These are phyloP conservation scores for Nemania diffusa DNA, from an alignment of 2,329 filamentous ascomycete genomes.

Conservation along the genomic window DNA sequence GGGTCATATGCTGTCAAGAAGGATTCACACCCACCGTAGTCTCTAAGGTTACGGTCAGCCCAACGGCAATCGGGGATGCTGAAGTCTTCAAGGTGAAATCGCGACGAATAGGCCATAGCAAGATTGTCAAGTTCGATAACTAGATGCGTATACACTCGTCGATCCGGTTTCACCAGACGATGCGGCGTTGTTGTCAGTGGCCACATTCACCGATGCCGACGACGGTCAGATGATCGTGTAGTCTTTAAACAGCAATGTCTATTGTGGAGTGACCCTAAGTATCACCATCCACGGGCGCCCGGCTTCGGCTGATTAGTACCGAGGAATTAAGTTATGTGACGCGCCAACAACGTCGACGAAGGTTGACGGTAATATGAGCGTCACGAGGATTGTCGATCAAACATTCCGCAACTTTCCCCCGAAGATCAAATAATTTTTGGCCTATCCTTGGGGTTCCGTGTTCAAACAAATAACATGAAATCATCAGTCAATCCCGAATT, in stretches of 20 bases:
- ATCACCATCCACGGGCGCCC: conserved; percentile 63
- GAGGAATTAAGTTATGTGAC: conserved; percentile 41
- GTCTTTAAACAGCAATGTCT: conserved; percentile 53
- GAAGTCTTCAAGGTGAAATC: neutral
- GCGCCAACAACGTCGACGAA: conserved; percentile 53
- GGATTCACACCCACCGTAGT: neutral
- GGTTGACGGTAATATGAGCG: conserved; percentile 63
- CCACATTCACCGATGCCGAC: conserved; percentile 50
- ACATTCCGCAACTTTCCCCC: conserved; percentile 56
- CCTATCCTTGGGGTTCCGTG: neutral
- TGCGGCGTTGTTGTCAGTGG: neutral
- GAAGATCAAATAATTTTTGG: neutral
- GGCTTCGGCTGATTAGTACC: conserved; percentile 56
- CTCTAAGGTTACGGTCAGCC: neutral
- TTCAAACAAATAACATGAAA: neutral
- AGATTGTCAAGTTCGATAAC: neutral
- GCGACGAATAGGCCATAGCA: neutral
- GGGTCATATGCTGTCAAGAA: neutral
- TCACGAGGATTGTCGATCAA: conserved; percentile 66
- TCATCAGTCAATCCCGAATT: neutral
- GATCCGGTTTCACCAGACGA: neutral
- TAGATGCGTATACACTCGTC: neutral
- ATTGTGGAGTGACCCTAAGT: conserved; percentile 58
- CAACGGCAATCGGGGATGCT: neutral
- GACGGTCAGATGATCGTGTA: conserved; percentile 50